Evolutionary conservation across 257 asterid species (phyloP), one percentile per base, ranked within the genome.

Genomic region (Forsythia viridissima): DNA sequence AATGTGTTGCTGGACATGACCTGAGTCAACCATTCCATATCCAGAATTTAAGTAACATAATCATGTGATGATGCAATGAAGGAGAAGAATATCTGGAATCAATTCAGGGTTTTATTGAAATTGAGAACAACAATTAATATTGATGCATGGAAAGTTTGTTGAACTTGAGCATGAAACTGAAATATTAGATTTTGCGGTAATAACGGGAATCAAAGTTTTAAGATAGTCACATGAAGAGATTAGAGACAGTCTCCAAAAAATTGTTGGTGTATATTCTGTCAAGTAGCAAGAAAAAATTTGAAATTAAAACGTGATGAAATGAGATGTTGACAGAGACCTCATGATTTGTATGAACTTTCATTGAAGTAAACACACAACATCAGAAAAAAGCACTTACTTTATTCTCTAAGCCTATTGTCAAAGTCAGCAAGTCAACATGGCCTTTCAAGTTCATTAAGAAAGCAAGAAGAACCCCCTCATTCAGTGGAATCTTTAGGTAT

Each of bases 391-490:
- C 68, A 79, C 97, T 89, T 83, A 96, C 99, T 16, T 84, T 82
- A 48, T 84, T 87, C 73, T 91, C 89, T 24, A 87, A 72, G 70
- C 92, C 91, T 10, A 87, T 41, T 7, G 96, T 89, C 38, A 96
- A 82, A 12, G 98, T 88, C 57, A 94, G 86, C 84, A 94, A 82
- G 82, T 96, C 99, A 18, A 94, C 97, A 69, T 93, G 98, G 36
- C 98, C 98, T 79, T 96, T 96, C 90, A 96, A 85, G 88, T 96
- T 96, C 99, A 93, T 88, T 80, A 96, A 81, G 89, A 93, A 96
- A 79, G 99, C 88, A 63, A 96, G 83, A 41, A 96, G 92, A 74
- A 96, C 98, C 42, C 99, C 99, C 76, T 96, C 98, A 70, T 89
- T 90, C 79, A 91, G 72, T 1, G 99, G 98, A 57, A 96, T 89